Conservation (phyloP, 352 stramenopile genomes). For the Globisporangium cystogenes region DNA sequence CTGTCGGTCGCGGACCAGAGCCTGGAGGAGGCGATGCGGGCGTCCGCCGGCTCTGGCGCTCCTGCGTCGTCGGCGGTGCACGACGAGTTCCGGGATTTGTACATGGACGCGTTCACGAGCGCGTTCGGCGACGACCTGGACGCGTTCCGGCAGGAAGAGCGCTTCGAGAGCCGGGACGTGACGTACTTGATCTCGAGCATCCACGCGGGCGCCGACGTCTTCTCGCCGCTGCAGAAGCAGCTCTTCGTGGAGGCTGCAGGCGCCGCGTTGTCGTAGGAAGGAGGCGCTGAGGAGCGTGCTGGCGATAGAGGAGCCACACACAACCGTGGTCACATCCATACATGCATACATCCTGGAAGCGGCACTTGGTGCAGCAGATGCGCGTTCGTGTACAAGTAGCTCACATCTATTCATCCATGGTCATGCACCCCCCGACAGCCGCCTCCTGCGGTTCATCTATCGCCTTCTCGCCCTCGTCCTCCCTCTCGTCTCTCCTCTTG, state of each 20-base stretch:
- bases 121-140: constrained; percentile 83
- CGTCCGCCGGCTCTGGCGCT: constrained; percentile 11
- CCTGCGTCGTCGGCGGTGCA: constrained; percentile 16
- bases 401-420: background rate
- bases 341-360: too few species aligned
- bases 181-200: constrained; percentile 89
- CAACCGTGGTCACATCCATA: too few species aligned
- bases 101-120: constrained; percentile 83
- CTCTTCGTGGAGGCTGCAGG: constrained; percentile 64
- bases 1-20: constrained; percentile 40
- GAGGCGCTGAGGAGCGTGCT: background rate
- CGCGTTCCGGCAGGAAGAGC: constrained; percentile 80
- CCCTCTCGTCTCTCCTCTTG: too few species aligned
- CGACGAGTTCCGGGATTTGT: constrained; percentile 67
- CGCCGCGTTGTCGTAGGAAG: background rate
- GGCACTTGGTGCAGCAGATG: too few species aligned
- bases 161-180: constrained; percentile 85
- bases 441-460: background rate
- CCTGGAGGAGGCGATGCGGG: constrained; percentile 23
- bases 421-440: background rate
- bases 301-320: background rate
- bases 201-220: constrained; percentile 71
- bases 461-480: background rate
- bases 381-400: background rate
- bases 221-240: constrained; percentile 77